These are phyloP conservation scores for Endothia cerciana DNA, from an alignment of 2,329 filamentous ascomycete genomes.

Conservation along the genomic window DNA sequence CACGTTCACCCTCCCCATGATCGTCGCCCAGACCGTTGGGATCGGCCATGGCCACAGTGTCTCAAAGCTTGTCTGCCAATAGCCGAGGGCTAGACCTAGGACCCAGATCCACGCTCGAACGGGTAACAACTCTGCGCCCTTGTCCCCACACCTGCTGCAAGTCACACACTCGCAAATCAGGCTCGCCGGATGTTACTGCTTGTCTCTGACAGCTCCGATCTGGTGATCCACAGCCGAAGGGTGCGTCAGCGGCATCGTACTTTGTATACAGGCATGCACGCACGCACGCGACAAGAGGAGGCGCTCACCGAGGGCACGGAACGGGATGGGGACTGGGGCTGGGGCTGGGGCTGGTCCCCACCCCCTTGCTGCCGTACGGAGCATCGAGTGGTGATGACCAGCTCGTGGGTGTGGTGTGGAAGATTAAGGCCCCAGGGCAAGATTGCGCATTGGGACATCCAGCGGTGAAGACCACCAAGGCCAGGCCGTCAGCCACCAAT, in stretches of 20 bases:
- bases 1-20: neutral
- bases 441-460: slow-evolving; percentile 1
- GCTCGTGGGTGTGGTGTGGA: neutral
- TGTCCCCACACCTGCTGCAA: slow-evolving; percentile 10
- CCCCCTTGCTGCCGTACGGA: neutral
- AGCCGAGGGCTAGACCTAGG: slow-evolving; percentile 9
- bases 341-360: neutral
- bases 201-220: slow-evolving; percentile 22
- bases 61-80: slow-evolving; percentile 7
- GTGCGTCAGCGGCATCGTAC: neutral
- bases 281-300: neutral
- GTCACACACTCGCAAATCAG: slow-evolving; percentile 16
- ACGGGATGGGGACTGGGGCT: neutral
- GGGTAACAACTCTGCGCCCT: slow-evolving; percentile 14
- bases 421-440: neutral
- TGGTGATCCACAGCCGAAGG: slow-evolving; percentile 17
- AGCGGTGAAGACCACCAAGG: neutral
- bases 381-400: neutral
- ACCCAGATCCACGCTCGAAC: slow-evolving; percentile 6
- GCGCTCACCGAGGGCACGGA: neutral
- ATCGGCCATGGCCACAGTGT: neutral
- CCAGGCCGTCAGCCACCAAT: slow-evolving; percentile 1
- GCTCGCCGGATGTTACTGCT: slow-evolving; percentile 20
- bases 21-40: slow-evolving; percentile 2
- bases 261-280: neutral